phyloP scores from a whole-genome alignment of 306 rosid species.

The Vachellia pachyceras region DNA sequence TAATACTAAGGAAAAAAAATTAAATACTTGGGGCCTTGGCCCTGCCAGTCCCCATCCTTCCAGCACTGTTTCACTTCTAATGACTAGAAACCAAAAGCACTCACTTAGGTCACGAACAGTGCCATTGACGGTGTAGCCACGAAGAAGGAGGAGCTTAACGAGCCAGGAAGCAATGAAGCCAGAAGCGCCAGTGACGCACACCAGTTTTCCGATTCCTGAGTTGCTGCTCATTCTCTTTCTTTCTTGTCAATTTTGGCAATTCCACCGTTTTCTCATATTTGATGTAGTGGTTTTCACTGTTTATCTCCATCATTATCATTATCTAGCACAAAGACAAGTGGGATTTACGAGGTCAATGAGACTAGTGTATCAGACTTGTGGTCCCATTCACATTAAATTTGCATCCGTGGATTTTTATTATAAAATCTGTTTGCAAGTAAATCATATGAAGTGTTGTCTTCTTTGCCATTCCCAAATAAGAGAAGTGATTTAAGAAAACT shows the following conservation, averaged over 20 bases:
- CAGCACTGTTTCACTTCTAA: neutral
- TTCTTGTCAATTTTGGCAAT: neutral
- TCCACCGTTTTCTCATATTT: neutral
- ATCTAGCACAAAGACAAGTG: neutral
- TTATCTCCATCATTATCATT: neutral
- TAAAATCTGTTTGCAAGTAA: neutral
- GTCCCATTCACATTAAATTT: neutral
- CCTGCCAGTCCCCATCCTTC: neutral
- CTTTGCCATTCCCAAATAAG: neutral
- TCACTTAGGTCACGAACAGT: constrained; percentile 54
- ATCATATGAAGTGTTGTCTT: neutral
- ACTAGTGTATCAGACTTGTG: neutral
- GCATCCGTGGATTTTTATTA: neutral
- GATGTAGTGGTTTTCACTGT: neutral
- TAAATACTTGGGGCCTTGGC: neutral
- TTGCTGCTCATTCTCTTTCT: constrained; percentile 40
- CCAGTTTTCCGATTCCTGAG: constrained; percentile 43
- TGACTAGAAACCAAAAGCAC: neutral
- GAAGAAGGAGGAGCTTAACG: constrained; percentile 54
- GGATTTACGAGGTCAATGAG: neutral
- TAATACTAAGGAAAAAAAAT: no score
- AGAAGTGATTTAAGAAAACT: neutral
- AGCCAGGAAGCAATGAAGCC: constrained; percentile 67
- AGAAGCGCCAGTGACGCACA: constrained; percentile 61
- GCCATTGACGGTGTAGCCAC: constrained; percentile 58